Evolutionary conservation across 345 rosid species (phyloP).

Genomic region (Ceriops zippeliana): DNA sequence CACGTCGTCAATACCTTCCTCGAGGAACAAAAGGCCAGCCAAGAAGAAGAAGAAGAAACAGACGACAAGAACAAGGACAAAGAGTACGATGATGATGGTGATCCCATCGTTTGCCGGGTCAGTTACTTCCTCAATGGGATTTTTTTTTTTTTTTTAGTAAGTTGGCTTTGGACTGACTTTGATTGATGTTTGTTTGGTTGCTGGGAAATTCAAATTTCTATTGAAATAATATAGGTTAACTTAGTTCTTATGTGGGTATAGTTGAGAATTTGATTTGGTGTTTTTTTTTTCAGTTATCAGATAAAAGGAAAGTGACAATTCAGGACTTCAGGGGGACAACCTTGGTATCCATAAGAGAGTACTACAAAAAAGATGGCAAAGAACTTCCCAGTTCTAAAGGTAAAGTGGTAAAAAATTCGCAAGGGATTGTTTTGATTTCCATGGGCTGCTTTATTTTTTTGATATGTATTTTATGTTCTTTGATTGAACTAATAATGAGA

Average conservation of each 20-base stretch:
- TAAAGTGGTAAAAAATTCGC: conserved; percentile 4
- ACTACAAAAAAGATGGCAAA: conserved; percentile 68
- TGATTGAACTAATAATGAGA: too few species aligned
- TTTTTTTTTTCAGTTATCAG: conserved; percentile 40
- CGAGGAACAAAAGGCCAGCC: conserved; percentile 44
- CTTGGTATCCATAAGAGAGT: conserved; percentile 86
- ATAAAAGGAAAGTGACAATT: conserved; percentile 78
- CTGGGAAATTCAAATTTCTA: too few species aligned
- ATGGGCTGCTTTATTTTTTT: background rate
- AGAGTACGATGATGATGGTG: conserved; percentile 74
- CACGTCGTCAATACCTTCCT: conserved; percentile 59
- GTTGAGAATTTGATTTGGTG: background rate
- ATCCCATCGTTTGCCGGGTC: conserved; percentile 77
- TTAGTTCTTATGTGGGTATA: too few species aligned
- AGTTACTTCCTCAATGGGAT: background rate
- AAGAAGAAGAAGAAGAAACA: conserved; percentile 2
- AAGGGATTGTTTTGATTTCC: background rate
- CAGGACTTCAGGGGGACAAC: conserved; percentile 75
- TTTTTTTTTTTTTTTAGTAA: background rate
- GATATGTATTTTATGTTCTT: background rate
- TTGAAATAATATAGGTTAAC: too few species aligned
- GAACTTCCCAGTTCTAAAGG: conserved; percentile 92
- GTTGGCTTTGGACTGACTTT: background rate
- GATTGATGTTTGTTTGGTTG: background rate
- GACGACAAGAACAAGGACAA: background rate